Conservation (phyloP, 202 grass and related monocot species). For the Zoysia matrella region DNA sequence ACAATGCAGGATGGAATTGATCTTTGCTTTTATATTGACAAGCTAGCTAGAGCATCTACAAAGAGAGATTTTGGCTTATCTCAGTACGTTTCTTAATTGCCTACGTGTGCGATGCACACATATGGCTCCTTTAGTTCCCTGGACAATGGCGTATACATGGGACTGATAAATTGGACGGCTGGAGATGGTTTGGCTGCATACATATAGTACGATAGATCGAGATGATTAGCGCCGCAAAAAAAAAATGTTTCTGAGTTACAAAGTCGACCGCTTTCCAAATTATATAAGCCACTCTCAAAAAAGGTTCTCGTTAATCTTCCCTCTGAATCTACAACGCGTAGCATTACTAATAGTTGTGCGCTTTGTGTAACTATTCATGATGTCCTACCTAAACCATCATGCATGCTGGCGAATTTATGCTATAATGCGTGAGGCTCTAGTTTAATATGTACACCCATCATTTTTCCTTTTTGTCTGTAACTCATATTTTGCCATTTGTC, state of each 20-base stretch:
- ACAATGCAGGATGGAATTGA: conserved; percentile 27
- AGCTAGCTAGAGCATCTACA: no score
- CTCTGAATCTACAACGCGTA: background rate
- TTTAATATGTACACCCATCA: no score
- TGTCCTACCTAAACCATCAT: background rate
- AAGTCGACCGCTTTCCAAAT: background rate
- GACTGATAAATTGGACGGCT: no score
- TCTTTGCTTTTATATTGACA: conserved; percentile 35
- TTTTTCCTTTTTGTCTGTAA: background rate
- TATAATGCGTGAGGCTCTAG: no score
- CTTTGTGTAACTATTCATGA: background rate
- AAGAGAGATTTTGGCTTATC: conserved; percentile 43
- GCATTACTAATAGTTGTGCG: background rate
- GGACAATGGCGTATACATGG: no score
- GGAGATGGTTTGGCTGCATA: no score
- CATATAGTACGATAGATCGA: no score
- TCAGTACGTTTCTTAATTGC: conserved; percentile 12
- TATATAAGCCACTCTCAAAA: no score
- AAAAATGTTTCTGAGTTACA: background rate
- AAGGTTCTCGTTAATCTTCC: background rate
- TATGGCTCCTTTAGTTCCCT: background rate
- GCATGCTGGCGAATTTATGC: background rate
- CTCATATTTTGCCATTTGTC: background rate
- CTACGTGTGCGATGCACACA: conserved; percentile 30
- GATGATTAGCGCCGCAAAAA: background rate